phyloP scores from a whole-genome alignment of 2,329 filamentous ascomycete species.

The Lecanoromycetidae sp. region DNA sequence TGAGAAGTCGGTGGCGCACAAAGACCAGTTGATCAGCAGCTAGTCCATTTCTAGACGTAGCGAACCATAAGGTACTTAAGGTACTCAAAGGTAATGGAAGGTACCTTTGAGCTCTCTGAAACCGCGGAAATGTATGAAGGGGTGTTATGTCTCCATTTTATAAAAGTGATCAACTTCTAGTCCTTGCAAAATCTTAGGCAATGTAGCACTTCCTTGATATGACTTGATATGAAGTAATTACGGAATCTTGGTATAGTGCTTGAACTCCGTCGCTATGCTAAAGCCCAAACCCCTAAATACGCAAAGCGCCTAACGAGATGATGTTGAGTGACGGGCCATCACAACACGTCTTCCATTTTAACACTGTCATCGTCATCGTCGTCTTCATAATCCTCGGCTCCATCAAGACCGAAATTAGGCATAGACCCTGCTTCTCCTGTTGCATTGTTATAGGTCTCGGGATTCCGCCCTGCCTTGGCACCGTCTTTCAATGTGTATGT shows the following conservation, averaged over 20 bases:
- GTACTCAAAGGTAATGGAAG: too few species aligned
- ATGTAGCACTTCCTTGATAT: too few species aligned
- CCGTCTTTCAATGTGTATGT: conserved; percentile 71
- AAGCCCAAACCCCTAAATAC: background rate
- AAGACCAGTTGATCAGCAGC: conserved; percentile 1
- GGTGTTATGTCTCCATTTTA: too few species aligned
- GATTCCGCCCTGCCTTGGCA: conserved; percentile 52
- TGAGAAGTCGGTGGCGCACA: background rate
- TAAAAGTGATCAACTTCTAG: too few species aligned
- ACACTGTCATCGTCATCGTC: conserved; percentile 54
- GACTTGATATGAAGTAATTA: too few species aligned
- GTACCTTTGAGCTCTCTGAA: too few species aligned
- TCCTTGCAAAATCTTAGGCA: too few species aligned
- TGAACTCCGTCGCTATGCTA: conserved; percentile 9
- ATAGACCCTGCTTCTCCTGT: conserved; percentile 40
- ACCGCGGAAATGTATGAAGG: too few species aligned
- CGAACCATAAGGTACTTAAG: too few species aligned
- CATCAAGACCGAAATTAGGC: conserved; percentile 32
- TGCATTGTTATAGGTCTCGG: conserved; percentile 35
- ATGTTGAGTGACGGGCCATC: background rate
- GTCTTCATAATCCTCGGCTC: conserved; percentile 43
- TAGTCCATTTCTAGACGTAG: too few species aligned
- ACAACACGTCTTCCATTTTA: conserved; percentile 66
- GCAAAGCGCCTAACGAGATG: background rate
- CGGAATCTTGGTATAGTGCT: background rate